Evolutionary conservation across 768 basidiomycete genomes (phyloP).

Genomic region (Pluteus cervinus): DNA sequence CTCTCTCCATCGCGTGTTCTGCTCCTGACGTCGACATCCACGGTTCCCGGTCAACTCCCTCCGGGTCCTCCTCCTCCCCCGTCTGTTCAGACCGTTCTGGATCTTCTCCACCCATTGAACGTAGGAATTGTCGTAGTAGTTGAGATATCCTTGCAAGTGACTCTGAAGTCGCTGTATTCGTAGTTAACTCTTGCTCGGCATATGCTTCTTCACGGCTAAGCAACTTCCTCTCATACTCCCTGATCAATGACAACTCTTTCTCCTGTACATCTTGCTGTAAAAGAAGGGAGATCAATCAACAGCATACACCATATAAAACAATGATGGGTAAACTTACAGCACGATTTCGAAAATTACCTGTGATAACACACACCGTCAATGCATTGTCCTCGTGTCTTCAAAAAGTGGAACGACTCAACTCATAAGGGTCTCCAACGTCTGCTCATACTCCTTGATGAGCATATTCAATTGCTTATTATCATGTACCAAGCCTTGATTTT

Average conservation of each 20-base stretch:
- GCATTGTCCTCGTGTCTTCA: not conserved
- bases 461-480: slow-evolving; percentile 94
- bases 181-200: slow-evolving; percentile 48
- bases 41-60: slow-evolving; percentile 33
- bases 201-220: slow-evolving; percentile 67
- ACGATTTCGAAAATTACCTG: slow-evolving; percentile 71
- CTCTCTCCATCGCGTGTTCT: slow-evolving; percentile 85
- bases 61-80: slow-evolving; percentile 22
- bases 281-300: slow-evolving; percentile 8
- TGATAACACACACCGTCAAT: not conserved
- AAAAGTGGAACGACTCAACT: slow-evolving; percentile 28
- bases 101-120: slow-evolving; percentile 65
- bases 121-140: slow-evolving; percentile 63
- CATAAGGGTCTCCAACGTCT: slow-evolving; percentile 94
- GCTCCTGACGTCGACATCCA: slow-evolving; percentile 32
- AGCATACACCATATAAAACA: slow-evolving; percentile 1
- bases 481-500: slow-evolving; percentile 81
- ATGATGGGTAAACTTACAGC: slow-evolving; percentile 55
- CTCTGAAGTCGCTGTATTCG: slow-evolving; percentile 60
- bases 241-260: slow-evolving; percentile 82
- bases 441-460: slow-evolving; percentile 94
- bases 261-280: slow-evolving; percentile 86
- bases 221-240: slow-evolving; percentile 88
- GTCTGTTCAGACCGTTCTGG: slow-evolving; percentile 17
- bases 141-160: slow-evolving; percentile 67